phyloP scores from a whole-genome alignment of 371 early-diverging fungal species.

The Apophysomyces elegans region DNA sequence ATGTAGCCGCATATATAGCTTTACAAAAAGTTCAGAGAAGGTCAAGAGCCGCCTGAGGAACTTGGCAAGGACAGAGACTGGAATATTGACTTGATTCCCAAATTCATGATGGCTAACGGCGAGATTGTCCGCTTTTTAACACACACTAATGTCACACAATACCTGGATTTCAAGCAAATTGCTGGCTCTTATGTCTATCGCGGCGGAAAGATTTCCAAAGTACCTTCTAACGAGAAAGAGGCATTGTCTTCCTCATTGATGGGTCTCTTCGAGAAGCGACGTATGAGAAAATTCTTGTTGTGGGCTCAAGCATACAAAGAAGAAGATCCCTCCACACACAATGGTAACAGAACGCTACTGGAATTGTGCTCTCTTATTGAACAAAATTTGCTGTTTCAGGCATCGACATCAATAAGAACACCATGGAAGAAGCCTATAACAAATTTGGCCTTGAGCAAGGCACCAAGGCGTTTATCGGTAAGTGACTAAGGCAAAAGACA shows the following conservation, averaged over 20 bases:
- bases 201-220: constrained; percentile 89
- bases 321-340: constrained; percentile 81
- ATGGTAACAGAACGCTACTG: constrained; percentile 44
- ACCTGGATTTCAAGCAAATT: constrained; percentile 98
- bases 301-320: constrained; percentile 87
- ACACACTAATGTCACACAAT: constrained; percentile 97
- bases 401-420: constrained; percentile 71
- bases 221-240: constrained; percentile 94
- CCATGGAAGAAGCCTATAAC: constrained; percentile 89
- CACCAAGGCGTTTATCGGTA: constrained; percentile 95
- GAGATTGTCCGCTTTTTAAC: constrained; percentile 86
- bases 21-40: constrained; percentile 84
- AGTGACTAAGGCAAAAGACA: constrained; percentile 7
- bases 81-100: constrained; percentile 99
- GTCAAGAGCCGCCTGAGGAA: constrained; percentile 60
- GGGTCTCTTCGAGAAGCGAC: constrained; percentile 96
- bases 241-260: constrained; percentile 89
- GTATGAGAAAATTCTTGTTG: constrained; percentile 97
- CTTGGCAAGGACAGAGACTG: constrained; percentile 94
- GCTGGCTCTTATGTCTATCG: constrained; percentile 95
- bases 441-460: constrained; percentile 93
- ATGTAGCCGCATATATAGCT: constrained; percentile 54
- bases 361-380: not conserved
- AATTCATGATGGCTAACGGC: constrained; percentile 99
- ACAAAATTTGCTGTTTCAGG: constrained; percentile 26